Percentiles rank a stretch among this genome's conserved stretches.
Evolutionary conservation across 306 rosid genomes (phyloP).

Genomic region (Glycine soja): DNA sequence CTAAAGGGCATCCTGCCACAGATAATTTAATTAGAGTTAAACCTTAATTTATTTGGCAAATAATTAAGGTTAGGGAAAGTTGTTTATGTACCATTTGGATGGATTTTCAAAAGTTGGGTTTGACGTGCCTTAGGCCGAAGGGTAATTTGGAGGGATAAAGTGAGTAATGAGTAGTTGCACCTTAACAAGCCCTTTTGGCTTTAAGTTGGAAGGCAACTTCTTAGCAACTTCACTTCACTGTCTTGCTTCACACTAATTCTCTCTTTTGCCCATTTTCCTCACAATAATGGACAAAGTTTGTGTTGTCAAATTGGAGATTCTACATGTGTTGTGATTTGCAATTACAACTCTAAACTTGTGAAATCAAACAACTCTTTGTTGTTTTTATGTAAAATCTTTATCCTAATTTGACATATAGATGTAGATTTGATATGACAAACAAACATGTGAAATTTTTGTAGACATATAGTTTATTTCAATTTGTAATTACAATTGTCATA

Average conservation of each 20-base stretch:
- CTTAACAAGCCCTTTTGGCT: slow-evolving; percentile 10
- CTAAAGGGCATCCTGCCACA: neutral
- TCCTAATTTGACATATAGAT: too few relatives aligned
- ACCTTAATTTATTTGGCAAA: neutral
- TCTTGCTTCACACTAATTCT: slow-evolving; percentile 23
- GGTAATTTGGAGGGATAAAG: neutral
- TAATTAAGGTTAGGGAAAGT: slow-evolving; percentile 2
- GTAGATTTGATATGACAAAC: too few relatives aligned
- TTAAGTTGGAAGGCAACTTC: slow-evolving; percentile 39
- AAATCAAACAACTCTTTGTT: too few relatives aligned
- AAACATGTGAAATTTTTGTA: too few relatives aligned
- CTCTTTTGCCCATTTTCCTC: neutral
- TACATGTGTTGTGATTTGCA: neutral
- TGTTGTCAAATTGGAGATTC: neutral
- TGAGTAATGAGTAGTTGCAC: slow-evolving; percentile 9
- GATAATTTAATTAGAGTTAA: neutral
- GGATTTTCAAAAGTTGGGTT: slow-evolving; percentile 9
- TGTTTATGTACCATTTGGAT: neutral
- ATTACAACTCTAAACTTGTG: too few relatives aligned
- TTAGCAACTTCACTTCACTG: slow-evolving; percentile 41
- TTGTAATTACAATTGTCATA: too few relatives aligned
- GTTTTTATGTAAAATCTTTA: too few relatives aligned
- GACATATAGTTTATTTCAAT: too few relatives aligned
- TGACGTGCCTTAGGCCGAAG: too few relatives aligned
- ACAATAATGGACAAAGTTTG: neutral